phyloP scores from a whole-genome alignment of 176 grass and related monocot species.

The Rhipidocladum racemiflorum region DNA sequence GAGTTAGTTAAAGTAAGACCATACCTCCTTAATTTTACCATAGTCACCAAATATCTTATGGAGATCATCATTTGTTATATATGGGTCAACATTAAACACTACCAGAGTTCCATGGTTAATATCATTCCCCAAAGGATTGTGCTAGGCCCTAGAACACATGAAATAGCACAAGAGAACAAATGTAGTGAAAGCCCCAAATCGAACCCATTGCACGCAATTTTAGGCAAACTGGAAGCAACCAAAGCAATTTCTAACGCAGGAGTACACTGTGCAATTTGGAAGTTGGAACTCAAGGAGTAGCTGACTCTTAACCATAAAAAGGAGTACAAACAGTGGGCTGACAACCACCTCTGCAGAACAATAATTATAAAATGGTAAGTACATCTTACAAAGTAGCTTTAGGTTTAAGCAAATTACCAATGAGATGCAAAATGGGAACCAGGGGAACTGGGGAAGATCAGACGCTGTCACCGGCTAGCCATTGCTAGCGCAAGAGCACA shows the following conservation, averaged over 20 bases:
- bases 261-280: slow-evolving; percentile 68
- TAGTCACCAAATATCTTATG: slow-evolving; percentile 74
- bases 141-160: slow-evolving; percentile 25
- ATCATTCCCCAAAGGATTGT: slow-evolving; percentile 87
- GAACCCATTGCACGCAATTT: too few species aligned
- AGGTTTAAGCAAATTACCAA: too few species aligned
- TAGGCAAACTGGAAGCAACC: too few species aligned
- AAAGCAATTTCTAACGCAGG: too few species aligned
- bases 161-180: too few species aligned
- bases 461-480: too few species aligned
- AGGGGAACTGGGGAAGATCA: too few species aligned
- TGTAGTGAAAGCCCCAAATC: too few species aligned
- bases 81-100: slow-evolving; percentile 76
- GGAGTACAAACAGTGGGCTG: slow-evolving; percentile 71
- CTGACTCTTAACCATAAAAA: slow-evolving; percentile 49
- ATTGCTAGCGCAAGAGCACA: too few species aligned
- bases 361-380: neutral
- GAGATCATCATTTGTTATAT: slow-evolving; percentile 76
- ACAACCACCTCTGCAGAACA: slow-evolving; percentile 64
- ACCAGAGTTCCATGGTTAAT: slow-evolving; percentile 89
- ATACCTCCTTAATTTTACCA: slow-evolving; percentile 91
- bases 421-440: too few species aligned
- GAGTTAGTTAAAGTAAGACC: slow-evolving; percentile 18
- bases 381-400: too few species aligned
- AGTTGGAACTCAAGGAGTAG: slow-evolving; percentile 39